phyloP scores from a whole-genome alignment of 164 flowering plant genomes.

The Buxus sempervirens region DNA sequence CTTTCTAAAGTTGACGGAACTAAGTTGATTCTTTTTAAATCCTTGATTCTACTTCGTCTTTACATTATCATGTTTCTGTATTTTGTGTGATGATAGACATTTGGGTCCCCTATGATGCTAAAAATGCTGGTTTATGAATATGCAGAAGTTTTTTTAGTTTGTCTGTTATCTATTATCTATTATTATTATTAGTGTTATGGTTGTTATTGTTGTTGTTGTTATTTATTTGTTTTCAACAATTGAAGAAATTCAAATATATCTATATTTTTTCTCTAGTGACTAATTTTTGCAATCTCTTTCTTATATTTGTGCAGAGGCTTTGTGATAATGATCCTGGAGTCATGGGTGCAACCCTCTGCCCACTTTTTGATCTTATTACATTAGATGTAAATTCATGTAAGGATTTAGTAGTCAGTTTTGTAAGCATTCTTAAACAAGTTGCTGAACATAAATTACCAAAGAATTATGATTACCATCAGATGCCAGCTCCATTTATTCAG shows the following conservation, averaged over 20 bases:
- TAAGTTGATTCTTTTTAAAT: no score
- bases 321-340: constrained; percentile 99
- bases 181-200: no score
- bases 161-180: no score
- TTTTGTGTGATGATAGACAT: not conserved
- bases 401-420: constrained; percentile 84
- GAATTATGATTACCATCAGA: constrained; percentile 90
- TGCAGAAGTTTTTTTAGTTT: not conserved
- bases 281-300: not conserved
- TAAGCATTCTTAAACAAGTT: constrained; percentile 94
- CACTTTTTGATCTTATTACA: constrained; percentile 83
- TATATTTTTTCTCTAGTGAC: no score
- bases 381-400: constrained; percentile 65
- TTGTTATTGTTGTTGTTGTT: no score
- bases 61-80: not conserved
- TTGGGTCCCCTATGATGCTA: not conserved
- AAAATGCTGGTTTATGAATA: not conserved
- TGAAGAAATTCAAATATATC: no score
- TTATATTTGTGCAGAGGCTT: constrained; percentile 55
- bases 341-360: constrained; percentile 97
- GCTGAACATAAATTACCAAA: constrained; percentile 88
- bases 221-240: no score
- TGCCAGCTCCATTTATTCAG: constrained; percentile 99
- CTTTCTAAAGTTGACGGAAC: no score
- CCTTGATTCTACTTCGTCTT: not conserved